Evolutionary conservation across 2,329 filamentous ascomycete genomes (phyloP).

Genomic region (Epichloe coenophiala): DNA sequence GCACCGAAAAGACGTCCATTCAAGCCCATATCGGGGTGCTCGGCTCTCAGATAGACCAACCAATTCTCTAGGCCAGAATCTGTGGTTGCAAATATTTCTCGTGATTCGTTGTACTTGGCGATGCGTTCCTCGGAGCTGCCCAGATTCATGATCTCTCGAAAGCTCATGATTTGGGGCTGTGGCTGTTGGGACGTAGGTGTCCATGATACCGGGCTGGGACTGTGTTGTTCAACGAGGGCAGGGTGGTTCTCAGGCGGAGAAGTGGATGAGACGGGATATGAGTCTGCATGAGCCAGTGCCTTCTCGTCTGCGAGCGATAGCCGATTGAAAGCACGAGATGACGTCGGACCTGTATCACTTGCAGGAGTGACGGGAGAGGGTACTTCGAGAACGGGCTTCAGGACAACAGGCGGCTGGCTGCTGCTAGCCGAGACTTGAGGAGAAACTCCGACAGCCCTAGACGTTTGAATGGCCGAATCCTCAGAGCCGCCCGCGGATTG

Average conservation of each 20-base stretch:
- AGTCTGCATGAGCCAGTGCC: conserved; percentile 20
- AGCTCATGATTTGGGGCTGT: conserved; percentile 33
- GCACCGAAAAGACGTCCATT: conserved; percentile 13
- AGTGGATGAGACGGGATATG: conserved; percentile 21
- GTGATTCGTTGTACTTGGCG: conserved; percentile 57
- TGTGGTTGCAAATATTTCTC: conserved; percentile 54
- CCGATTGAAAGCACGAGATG: conserved; percentile 13
- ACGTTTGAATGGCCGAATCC: not conserved
- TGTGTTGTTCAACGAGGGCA: conserved; percentile 8
- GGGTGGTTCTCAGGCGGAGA: conserved; percentile 27
- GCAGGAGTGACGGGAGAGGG: conserved; percentile 30
- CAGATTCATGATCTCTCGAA: conserved; percentile 66
- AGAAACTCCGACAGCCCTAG: not conserved
- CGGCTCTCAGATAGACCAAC: conserved; percentile 31
- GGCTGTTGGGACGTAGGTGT: conserved; percentile 5
- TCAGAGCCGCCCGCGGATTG: not conserved
- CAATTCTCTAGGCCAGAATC: conserved; percentile 61
- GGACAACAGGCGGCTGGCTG: not conserved
- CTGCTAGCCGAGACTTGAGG: not conserved
- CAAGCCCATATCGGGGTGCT: conserved; percentile 27
- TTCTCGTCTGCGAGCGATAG: conserved; percentile 34
- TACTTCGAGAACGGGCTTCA: conserved; percentile 20
- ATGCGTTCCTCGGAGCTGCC: conserved; percentile 55
- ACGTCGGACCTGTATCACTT: conserved; percentile 16
- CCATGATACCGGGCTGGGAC: not conserved